Base-by-base conservation (phyloP, 1,284 basidiomycete species). In the Microbotryum saponariae region DNA sequence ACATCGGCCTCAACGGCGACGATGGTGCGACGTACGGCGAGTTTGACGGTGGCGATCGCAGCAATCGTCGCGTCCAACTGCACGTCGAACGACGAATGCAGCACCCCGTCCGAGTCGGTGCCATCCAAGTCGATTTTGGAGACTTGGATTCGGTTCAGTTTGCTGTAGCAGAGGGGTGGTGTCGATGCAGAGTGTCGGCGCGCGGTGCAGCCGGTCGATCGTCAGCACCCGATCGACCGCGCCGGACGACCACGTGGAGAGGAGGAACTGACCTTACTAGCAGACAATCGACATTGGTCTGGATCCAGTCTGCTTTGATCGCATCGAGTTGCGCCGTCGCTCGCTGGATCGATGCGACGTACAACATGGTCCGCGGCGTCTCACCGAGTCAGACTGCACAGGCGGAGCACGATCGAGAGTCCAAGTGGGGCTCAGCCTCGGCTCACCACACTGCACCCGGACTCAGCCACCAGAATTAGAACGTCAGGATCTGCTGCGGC, bases 231-330 rank as follows among this genome's bases (percentile, higher is more conserved):
- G 29, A 48, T 45, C 27, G 51, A 10, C 27, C 46, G 37, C 47
- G 8, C 31, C 31, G 27, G 6, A 27, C 27, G 27, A 27, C 27
- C 27, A 27, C 20, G 37, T 16, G 16, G 29, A 5, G 49, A n/a
- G 18, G 56, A 51, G 55, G 25, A 29, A 58, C 70, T 49, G 45
- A 71, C 68, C 66, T 66, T 49, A 70, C 54, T 27, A 71, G 60
- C 50, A 71, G 57, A 2, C 56, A 37, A 18, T 51, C 33, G 6
- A 44, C 46, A 31, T 50, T 51, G 16, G 54, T 33, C 2, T 31
- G 10, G 29, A 67, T 49, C 51, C 69, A 68, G 52, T 65, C 59
- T 20, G 58, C 62, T 6, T 47, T 27, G 50, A 70, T 25, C 5
- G 69, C 69, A 7, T 56, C 60, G 3, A 66, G 61, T 29, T 70